Evolutionary conservation across 2,329 filamentous ascomycete genomes (phyloP).

Genomic region (Hypoxylon sp.): DNA sequence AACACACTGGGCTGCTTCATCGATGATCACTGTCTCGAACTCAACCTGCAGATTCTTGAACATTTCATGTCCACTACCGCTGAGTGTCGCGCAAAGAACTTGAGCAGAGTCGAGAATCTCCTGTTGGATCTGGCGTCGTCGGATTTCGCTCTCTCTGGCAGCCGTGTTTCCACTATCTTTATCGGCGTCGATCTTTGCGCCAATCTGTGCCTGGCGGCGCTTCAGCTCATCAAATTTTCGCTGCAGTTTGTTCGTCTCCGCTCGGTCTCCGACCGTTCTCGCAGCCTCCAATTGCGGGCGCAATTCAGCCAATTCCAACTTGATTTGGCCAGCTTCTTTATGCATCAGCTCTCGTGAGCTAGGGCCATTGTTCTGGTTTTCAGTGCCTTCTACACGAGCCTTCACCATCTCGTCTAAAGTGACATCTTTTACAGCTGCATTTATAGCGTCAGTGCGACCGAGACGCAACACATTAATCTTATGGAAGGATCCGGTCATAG

Average conservation of each 20-base stretch:
- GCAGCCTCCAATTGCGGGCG: slow-evolving; percentile 79
- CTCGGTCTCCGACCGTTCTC: slow-evolving; percentile 67
- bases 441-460: slow-evolving; percentile 93
- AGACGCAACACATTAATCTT: slow-evolving; percentile 91
- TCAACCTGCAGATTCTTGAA: slow-evolving; percentile 95
- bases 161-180: slow-evolving; percentile 88
- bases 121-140: slow-evolving; percentile 86
- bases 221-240: slow-evolving; percentile 84
- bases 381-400: slow-evolving; percentile 74
- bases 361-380: slow-evolving; percentile 70
- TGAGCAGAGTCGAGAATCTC: slow-evolving; percentile 91
- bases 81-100: slow-evolving; percentile 94
- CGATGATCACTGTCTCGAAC: slow-evolving; percentile 98
- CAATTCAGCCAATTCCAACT: slow-evolving; percentile 79
- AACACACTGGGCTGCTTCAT: slow-evolving; percentile 98
- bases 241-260: slow-evolving; percentile 70
- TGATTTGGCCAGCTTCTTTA: slow-evolving; percentile 77
- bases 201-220: slow-evolving; percentile 80
- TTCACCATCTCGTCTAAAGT: slow-evolving; percentile 94
- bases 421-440: slow-evolving; percentile 87
- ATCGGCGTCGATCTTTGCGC: slow-evolving; percentile 86
- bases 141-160: slow-evolving; percentile 87
- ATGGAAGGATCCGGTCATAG: slow-evolving; percentile 77
- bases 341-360: slow-evolving; percentile 72
- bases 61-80: slow-evolving; percentile 96